Percentiles rank a stretch among this genome's conserved stretches.
phyloP scores from a whole-genome alignment of 2,329 filamentous ascomycete species.

The Sporothrix inflata region DNA sequence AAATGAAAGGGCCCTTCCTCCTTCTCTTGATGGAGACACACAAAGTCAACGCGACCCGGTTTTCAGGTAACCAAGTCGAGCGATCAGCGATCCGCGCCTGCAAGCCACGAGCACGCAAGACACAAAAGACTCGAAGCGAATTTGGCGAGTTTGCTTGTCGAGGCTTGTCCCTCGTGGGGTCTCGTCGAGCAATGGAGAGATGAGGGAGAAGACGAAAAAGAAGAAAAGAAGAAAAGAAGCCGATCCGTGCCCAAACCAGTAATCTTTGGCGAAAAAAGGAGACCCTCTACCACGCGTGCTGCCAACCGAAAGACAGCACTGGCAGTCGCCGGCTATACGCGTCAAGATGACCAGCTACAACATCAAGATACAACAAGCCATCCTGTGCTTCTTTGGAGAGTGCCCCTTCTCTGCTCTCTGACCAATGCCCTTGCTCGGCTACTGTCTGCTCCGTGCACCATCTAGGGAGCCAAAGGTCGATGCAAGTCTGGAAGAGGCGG shows the following conservation, averaged over 20 bases:
- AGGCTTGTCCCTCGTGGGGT: background rate
- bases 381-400: background rate
- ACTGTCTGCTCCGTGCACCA: background rate
- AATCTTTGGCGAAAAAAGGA: background rate
- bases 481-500: background rate
- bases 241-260: background rate
- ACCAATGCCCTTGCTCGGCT: background rate
- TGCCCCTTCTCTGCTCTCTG: background rate
- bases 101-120: slow-evolving; percentile 16
- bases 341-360: background rate
- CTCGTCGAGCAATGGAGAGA: background rate
- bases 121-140: background rate
- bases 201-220: background rate
- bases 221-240: background rate
- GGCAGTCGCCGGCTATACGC: no score
- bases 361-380: background rate
- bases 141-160: background rate
- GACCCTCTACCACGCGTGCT: no score
- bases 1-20: no score
- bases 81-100: background rate
- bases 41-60: no score
- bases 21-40: no score
- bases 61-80: background rate
- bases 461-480: background rate
- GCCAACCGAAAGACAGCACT: no score